Conservation (phyloP, 768 basidiomycete genomes). For the Hygrophoropsis aurantiaca region DNA sequence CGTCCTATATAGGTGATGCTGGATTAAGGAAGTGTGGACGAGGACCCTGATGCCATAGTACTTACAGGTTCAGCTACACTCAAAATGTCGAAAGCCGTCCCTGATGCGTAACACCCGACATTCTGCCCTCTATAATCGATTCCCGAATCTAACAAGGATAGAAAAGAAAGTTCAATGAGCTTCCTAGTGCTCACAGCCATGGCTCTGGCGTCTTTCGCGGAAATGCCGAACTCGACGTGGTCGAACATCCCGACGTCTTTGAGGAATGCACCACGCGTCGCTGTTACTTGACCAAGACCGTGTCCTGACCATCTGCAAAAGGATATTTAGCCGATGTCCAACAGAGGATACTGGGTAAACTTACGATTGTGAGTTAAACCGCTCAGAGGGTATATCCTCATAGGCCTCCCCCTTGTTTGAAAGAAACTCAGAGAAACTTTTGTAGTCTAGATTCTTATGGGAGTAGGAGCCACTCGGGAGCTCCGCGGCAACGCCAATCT, state of each 20-base stretch:
- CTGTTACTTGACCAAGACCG: conserved; percentile 24
- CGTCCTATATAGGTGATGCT: conserved; percentile 25
- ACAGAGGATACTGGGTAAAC: too few relatives aligned
- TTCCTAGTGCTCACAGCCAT: conserved; percentile 37
- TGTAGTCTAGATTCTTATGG: conserved; percentile 10
- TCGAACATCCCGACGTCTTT: conserved; percentile 38
- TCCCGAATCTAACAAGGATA: conserved; percentile 46
- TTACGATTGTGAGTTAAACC: conserved; percentile 10
- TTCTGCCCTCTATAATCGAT: conserved; percentile 43
- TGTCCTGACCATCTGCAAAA: conserved; percentile 27
- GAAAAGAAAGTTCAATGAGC: conserved; percentile 38
- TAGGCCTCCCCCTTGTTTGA: conserved; percentile 9
- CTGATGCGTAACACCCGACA: conserved; percentile 43
- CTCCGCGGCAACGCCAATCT: conserved; percentile 13
- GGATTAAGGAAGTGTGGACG: too few relatives aligned
- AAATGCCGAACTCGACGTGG: conserved; percentile 39
- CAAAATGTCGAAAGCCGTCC: conserved; percentile 21
- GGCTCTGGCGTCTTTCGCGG: not conserved
- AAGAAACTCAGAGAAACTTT: conserved; percentile 11
- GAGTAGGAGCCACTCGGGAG: conserved; percentile 3
- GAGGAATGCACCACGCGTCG: conserved; percentile 34
- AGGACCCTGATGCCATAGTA: not conserved
- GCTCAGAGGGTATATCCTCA: conserved; percentile 9
- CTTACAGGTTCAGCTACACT: conserved; percentile 24
- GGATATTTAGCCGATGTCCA: not conserved